Evolutionary conservation across 805 yeast species (phyloP).

Genomic region (Teunomyces cretensis): DNA sequence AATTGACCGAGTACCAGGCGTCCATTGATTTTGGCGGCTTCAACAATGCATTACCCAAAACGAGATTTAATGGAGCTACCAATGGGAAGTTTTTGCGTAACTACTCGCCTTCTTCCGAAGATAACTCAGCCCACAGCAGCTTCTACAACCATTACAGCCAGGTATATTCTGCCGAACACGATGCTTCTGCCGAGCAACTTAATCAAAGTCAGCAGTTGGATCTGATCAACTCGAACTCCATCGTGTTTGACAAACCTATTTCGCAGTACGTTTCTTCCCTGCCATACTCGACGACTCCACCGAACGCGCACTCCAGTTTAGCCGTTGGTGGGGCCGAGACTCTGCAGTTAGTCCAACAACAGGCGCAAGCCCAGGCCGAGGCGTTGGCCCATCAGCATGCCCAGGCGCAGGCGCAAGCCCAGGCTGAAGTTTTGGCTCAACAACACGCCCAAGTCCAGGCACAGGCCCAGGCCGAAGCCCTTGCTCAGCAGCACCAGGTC

Average conservation of each 20-base stretch:
- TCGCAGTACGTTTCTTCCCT: not conserved
- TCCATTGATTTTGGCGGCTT: constrained; percentile 41
- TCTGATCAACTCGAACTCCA: constrained; percentile 10
- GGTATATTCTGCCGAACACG: constrained; percentile 17
- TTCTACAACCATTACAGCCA: constrained; percentile 15
- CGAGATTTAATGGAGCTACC: constrained; percentile 6
- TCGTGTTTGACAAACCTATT: constrained; percentile 5
- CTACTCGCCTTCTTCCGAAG: constrained; percentile 14
- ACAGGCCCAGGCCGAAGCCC: constrained; percentile 1
- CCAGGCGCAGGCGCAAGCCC: not conserved
- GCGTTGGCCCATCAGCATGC: too few species aligned
- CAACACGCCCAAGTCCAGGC: constrained; percentile 1
- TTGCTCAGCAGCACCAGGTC: not conserved
- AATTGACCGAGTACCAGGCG: constrained; percentile 35
- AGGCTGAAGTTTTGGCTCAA: not conserved
- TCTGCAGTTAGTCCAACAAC: not conserved
- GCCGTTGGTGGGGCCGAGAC: too few species aligned
- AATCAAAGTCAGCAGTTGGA: not conserved
- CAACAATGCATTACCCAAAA: constrained; percentile 25
- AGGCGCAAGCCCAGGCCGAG: too few species aligned
- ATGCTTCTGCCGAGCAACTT: not conserved
- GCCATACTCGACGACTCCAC: not conserved
- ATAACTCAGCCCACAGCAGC: constrained; percentile 3
- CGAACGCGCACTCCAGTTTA: not conserved
- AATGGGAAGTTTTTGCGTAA: constrained; percentile 8